Evolutionary conservation across 768 basidiomycete species (phyloP).

Genomic region (Phallus indusiatus): DNA sequence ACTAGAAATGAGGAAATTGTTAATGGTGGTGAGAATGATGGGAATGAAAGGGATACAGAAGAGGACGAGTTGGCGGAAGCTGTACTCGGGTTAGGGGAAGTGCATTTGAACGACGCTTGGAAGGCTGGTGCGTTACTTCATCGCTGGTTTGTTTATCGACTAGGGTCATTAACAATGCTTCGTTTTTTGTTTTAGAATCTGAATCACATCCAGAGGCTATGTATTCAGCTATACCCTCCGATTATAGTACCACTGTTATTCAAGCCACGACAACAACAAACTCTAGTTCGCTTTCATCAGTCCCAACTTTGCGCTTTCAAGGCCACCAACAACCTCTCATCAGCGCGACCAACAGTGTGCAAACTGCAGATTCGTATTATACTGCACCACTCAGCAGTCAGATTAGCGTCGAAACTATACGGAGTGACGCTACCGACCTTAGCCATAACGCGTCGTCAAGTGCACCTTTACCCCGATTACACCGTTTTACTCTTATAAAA

Average conservation of each 20-base stretch:
- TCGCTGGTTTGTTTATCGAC: conserved; percentile 5
- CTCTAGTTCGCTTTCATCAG: conserved; percentile 50
- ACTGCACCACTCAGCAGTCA: conserved; percentile 40
- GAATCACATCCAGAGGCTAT: neutral
- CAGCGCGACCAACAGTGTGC: conserved; percentile 11
- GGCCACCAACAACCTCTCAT: conserved; percentile 31
- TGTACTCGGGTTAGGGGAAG: conserved; percentile 40
- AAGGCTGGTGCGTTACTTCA: conserved; percentile 26
- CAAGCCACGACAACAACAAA: conserved; percentile 35
- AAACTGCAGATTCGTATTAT: conserved; percentile 15
- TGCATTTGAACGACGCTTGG: conserved; percentile 19
- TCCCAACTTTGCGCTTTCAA: conserved; percentile 59
- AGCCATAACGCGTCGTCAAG: neutral
- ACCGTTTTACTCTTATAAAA: conserved; percentile 81
- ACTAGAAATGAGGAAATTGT: no score
- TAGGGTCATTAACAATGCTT: conserved; percentile 5
- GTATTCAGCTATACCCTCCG: conserved; percentile 23
- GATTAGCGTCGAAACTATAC: conserved; percentile 33
- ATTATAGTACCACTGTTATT: conserved; percentile 66
- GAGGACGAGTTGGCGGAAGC: conserved; percentile 52
- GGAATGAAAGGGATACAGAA: conserved; percentile 13
- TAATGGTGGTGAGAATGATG: neutral
- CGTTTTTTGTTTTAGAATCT: conserved; percentile 17
- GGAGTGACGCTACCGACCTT: neutral
- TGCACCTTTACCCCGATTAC: conserved; percentile 45